Base-by-base conservation (phyloP, 495 filamentous ascomycete genomes). In the Geoglossum glabrum region DNA sequence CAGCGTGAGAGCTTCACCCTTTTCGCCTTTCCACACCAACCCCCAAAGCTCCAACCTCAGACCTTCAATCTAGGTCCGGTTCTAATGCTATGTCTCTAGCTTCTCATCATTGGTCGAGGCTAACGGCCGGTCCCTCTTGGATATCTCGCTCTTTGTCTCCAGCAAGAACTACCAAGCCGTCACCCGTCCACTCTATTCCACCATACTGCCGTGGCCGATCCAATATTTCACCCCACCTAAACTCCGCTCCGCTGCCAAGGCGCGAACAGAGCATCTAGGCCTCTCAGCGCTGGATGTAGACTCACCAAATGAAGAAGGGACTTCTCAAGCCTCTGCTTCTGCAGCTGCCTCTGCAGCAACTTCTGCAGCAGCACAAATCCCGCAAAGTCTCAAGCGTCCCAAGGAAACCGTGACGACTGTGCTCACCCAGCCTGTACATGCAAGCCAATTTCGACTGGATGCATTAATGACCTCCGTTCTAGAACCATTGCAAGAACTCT, bases 121-220 rank as follows among this genome's bases (percentile, higher is more conserved):
- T 28, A 79, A 79, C 61, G 82, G 77, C 46, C 73, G 79, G 62
- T 73, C 79, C 23, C 79, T 93, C 56, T 61, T 92, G 62, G 80
- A 86, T 61, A 79, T 90, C 62, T 88, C 79, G 55, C 82, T 98
- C 62, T 97, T 92, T 70, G 81, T 89, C 64, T 92, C 87, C 40
- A 83, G 81, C 61, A 77, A 83, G 59, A 96, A 95, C 70, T 98
- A 89, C 74, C 73, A 76, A 59, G 64, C 69, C 51, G 66, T 73
- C 38, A 94, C 87, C 34, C 80, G 84, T 8, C 85, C 87, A 9
- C 80, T 86, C 33, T 90, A 84, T 71, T 81, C 79, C 57, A 66
- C 71, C 3, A 76, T 94, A 58, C 79, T 95, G 31, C 81, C 83
- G 23, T 89, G 89, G 74, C 86, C 92, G 9, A 76, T 83, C 54